Evolutionary conservation across 306 rosid species (phyloP).

Genomic region (Rosa chinensis): DNA sequence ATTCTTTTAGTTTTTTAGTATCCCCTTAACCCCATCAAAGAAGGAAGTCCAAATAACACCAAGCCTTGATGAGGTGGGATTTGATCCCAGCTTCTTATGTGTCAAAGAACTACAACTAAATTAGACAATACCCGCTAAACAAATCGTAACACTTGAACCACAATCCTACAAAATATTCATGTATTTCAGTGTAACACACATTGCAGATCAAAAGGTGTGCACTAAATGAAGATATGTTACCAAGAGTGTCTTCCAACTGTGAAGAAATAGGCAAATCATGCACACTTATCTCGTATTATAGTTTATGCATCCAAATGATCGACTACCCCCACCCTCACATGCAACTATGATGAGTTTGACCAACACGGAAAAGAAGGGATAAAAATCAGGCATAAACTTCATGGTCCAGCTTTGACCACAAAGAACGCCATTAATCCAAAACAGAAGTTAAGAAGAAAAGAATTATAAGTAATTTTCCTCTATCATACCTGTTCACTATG

Average conservation of each 20-base stretch:
- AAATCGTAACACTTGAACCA: slow-evolving; percentile 5
- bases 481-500: slow-evolving; percentile 71
- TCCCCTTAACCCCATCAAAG: too few relatives aligned
- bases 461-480: slow-evolving; percentile 12
- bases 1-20: not conserved
- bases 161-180: not conserved
- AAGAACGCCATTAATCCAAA: not conserved
- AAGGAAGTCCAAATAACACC: not conserved
- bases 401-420: not conserved
- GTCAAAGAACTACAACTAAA: not conserved
- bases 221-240: not conserved
- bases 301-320: not conserved
- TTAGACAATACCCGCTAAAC: not conserved
- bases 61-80: not conserved
- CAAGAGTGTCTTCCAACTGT: not conserved
- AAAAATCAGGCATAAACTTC: not conserved
- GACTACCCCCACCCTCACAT: not conserved
- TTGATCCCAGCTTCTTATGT: not conserved
- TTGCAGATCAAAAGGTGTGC: not conserved
- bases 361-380: not conserved
- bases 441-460: slow-evolving; percentile 14
- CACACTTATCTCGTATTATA: not conserved
- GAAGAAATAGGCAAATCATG: not conserved
- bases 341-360: not conserved
- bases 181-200: not conserved